phyloP scores from a whole-genome alignment of 2,329 filamentous ascomycete species.

The Xylaria sp. region DNA sequence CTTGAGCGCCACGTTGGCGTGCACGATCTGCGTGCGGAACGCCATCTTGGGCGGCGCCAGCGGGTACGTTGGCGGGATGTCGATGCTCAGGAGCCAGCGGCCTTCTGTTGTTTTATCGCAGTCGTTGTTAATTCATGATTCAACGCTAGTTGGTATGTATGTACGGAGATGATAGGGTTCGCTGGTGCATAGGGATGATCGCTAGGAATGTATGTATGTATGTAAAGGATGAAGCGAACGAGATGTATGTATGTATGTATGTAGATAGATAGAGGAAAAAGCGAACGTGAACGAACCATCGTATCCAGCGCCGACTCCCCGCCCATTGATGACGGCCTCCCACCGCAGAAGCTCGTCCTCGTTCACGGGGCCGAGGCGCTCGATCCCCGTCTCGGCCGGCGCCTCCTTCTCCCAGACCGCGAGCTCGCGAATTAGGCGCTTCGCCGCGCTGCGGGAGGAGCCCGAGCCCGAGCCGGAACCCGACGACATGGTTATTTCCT shows the following conservation, averaged over 20 bases:
- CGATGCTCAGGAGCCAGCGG: conserved; percentile 83
- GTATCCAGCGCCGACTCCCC: conserved; percentile 65
- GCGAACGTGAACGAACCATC: conserved; percentile 56
- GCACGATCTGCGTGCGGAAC: conserved; percentile 86
- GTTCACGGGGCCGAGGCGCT: conserved; percentile 65
- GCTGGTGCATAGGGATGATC: no score
- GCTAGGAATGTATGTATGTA: no score
- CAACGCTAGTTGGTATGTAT: not conserved
- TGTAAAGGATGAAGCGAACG: no score
- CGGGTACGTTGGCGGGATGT: conserved; percentile 82
- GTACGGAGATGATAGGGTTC: not conserved
- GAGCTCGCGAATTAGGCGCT: conserved; percentile 68
- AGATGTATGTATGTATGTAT: not conserved
- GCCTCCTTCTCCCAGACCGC: conserved; percentile 62
- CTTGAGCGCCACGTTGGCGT: conserved; percentile 77
- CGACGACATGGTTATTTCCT: conserved; percentile 14
- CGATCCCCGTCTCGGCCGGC: conserved; percentile 63
- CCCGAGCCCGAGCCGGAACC: conserved; percentile 43
- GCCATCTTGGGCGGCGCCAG: conserved; percentile 77
- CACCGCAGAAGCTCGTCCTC: conserved; percentile 67
- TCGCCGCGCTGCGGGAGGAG: conserved; percentile 60
- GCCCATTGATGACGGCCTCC: conserved; percentile 70
- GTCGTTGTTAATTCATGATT: not conserved
- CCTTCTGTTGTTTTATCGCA: conserved; percentile 61
- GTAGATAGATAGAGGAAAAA: conserved; percentile 2